Percentiles rank a stretch among this genome's conserved stretches.
Conservation (phyloP, 768 basidiomycete species). For the Lepiota brunneoincarnata region DNA sequence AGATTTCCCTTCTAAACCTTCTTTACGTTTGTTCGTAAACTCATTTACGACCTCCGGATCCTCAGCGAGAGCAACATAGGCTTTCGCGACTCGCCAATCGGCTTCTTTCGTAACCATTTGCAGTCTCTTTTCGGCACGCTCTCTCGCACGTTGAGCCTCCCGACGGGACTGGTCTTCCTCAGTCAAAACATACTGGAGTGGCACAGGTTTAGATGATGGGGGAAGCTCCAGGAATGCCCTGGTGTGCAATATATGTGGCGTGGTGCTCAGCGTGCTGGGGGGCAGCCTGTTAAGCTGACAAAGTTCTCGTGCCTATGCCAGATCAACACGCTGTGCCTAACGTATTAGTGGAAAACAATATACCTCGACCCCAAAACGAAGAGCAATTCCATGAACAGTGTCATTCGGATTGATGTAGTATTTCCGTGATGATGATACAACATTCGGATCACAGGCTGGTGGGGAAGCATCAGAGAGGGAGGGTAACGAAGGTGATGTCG, state of each 20-base stretch:
- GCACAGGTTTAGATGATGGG: slow-evolving; percentile 29
- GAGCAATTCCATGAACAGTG: slow-evolving; percentile 62
- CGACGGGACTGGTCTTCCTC: slow-evolving; percentile 29
- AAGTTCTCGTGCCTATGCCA: slow-evolving; percentile 46
- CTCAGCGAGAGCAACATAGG: slow-evolving; percentile 69
- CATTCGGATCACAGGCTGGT: background rate
- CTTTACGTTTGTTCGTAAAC: slow-evolving; percentile 30
- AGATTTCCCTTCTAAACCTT: slow-evolving; percentile 7
- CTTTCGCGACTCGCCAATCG: slow-evolving; percentile 63
- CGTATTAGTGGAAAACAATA: background rate
- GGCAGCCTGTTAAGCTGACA: slow-evolving; percentile 70
- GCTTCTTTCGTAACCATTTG: slow-evolving; percentile 68
- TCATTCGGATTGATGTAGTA: slow-evolving; percentile 58
- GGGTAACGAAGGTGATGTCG: background rate
- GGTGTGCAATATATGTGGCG: slow-evolving; percentile 74
- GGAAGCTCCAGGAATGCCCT: slow-evolving; percentile 57
- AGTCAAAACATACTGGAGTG: slow-evolving; percentile 16
- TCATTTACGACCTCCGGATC: slow-evolving; percentile 27
- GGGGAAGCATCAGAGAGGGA: background rate
- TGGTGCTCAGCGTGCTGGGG: slow-evolving; percentile 60
- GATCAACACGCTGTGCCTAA: slow-evolving; percentile 4
- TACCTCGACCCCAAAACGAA: slow-evolving; percentile 62
- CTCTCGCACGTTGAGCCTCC: slow-evolving; percentile 43
- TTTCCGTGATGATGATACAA: slow-evolving; percentile 19
- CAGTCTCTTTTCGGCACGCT: slow-evolving; percentile 57